Conservation (phyloP, 768 basidiomycete species). For the Lentinula detonsa region DNA sequence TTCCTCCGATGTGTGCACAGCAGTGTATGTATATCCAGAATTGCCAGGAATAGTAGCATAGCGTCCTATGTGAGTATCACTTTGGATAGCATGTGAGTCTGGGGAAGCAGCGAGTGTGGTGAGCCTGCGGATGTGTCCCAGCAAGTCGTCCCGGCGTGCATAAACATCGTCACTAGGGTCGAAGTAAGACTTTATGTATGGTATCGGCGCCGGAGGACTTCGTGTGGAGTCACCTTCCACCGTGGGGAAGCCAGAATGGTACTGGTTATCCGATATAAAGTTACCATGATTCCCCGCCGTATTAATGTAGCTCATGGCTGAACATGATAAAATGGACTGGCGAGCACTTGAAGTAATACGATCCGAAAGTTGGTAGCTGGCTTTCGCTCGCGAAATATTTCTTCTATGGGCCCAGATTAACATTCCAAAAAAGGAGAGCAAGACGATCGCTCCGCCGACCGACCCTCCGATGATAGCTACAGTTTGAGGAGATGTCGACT, state of each 20-base stretch:
- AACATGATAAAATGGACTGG: neutral
- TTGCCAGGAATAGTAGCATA: no score
- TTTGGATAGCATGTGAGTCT: no score
- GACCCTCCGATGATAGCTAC: neutral
- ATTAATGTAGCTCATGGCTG: neutral
- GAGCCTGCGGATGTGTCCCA: no score
- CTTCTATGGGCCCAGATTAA: neutral
- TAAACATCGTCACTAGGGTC: neutral
- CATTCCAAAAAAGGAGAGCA: neutral
- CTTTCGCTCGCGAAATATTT: neutral
- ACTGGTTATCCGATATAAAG: neutral
- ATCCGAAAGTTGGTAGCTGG: neutral
- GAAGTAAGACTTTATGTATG: neutral
- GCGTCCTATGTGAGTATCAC: no score
- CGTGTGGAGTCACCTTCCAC: neutral
- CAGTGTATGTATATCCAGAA: no score
- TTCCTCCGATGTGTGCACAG: neutral
- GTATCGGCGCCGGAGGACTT: neutral
- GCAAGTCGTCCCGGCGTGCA: neutral
- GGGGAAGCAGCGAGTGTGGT: no score
- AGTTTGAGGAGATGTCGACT: neutral
- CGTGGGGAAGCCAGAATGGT: neutral
- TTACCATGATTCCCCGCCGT: neutral
- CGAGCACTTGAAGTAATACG: neutral
- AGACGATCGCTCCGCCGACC: neutral